Conservation (phyloP, 2,329 filamentous ascomycete species). For the Cordyceps cicadae region DNA sequence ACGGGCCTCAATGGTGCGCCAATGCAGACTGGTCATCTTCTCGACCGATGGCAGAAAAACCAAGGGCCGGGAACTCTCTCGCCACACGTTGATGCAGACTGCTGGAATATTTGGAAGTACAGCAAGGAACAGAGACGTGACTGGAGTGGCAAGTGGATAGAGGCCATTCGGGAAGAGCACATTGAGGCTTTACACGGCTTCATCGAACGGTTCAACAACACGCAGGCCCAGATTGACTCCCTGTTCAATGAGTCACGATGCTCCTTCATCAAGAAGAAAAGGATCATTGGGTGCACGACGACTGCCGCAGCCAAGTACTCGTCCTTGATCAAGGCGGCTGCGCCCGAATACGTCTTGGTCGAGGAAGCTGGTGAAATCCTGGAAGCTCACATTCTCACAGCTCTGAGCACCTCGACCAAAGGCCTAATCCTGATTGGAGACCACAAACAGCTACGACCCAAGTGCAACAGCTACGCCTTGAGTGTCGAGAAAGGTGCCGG, state of each 20-base stretch:
- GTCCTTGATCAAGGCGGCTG: slow-evolving; percentile 42
- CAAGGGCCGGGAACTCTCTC: slow-evolving; percentile 30
- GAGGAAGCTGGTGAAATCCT: slow-evolving; percentile 70
- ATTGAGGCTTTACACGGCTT: slow-evolving; percentile 31
- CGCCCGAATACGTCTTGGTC: slow-evolving; percentile 54
- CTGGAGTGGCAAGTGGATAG: slow-evolving; percentile 32
- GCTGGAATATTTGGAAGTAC: not conserved
- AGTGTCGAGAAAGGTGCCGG: slow-evolving; percentile 56
- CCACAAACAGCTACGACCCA: slow-evolving; percentile 64
- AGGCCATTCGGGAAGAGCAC: slow-evolving; percentile 41
- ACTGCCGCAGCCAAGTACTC: slow-evolving; percentile 59
- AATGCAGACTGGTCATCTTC: slow-evolving; percentile 36
- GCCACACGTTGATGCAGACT: not conserved
- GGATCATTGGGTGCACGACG: slow-evolving; percentile 63
- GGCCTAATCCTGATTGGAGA: slow-evolving; percentile 66
- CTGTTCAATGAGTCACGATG: slow-evolving; percentile 20
- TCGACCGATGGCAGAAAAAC: slow-evolving; percentile 43
- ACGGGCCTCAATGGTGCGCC: not conserved
- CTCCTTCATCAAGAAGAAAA: slow-evolving; percentile 40
- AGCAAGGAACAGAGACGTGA: too few relatives aligned
- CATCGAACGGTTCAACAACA: slow-evolving; percentile 32
- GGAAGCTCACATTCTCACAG: slow-evolving; percentile 54
- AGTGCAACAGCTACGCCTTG: slow-evolving; percentile 52
- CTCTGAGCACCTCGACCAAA: slow-evolving; percentile 45
- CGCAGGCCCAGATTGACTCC: not conserved